phyloP scores from a whole-genome alignment of 305 asterid species.

The Salvia sclarea region DNA sequence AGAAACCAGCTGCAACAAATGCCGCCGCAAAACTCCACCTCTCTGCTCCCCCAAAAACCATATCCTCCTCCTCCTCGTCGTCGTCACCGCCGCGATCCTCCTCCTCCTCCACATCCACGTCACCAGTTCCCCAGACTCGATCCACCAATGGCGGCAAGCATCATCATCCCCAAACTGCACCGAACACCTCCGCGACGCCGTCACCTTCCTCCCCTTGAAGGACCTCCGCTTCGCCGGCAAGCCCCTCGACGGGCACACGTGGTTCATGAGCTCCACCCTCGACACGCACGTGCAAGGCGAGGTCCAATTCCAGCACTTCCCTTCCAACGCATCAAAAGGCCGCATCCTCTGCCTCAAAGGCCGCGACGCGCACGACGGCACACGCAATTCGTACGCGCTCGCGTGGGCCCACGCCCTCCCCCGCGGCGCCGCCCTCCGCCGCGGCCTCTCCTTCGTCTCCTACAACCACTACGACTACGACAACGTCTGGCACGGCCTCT shows the following conservation, averaged over 20 bases:
- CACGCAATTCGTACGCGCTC: conserved; percentile 63
- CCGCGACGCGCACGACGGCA: conserved; percentile 54
- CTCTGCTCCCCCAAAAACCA: conserved; percentile 35
- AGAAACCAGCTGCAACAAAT: conserved; percentile 22
- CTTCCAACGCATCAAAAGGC: conserved; percentile 52
- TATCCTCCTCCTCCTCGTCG: conserved; percentile 31
- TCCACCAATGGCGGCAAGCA: conserved; percentile 26
- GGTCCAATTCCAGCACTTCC: conserved; percentile 59
- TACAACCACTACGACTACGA: conserved; percentile 64
- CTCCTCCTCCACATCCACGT: conserved; percentile 42
- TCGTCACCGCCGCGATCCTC: conserved; percentile 33
- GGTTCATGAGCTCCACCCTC: conserved; percentile 81
- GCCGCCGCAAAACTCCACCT: conserved; percentile 21
- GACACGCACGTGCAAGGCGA: conserved; percentile 59
- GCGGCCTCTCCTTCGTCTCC: conserved; percentile 58
- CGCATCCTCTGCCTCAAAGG: conserved; percentile 61
- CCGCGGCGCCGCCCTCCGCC: conserved; percentile 42
- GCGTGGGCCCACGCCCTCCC: conserved; percentile 66
- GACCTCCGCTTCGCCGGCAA: conserved; percentile 59
- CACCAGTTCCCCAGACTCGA: conserved; percentile 34
- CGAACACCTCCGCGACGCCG: conserved; percentile 38
- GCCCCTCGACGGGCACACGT: conserved; percentile 67
- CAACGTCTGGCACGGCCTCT: conserved; percentile 79
- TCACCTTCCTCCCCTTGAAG: conserved; percentile 70
- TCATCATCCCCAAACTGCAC: background rate